phyloP scores from a whole-genome alignment of 345 rosid species.

The Rubroshorea leprosula region DNA sequence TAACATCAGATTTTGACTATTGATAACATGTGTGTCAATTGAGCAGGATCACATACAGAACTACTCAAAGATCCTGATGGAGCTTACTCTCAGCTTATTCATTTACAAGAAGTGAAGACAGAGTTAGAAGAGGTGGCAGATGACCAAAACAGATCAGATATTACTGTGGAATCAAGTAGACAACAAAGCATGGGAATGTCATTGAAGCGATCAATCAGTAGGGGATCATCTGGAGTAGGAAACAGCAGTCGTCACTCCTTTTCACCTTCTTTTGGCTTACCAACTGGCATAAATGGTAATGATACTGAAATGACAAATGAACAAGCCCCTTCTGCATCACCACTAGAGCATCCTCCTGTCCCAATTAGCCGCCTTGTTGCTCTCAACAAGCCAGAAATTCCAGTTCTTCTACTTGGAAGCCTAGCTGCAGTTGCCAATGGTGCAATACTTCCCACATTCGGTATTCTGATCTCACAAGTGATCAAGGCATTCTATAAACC shows the following conservation, averaged over 20 bases:
- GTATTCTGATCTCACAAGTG: conserved; percentile 44
- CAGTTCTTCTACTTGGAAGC: conserved; percentile 51
- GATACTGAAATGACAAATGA: conserved; percentile 24
- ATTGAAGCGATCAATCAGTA: conserved; percentile 39
- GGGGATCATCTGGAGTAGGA: conserved; percentile 50
- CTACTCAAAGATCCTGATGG: conserved; percentile 66
- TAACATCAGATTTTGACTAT: too few relatives aligned
- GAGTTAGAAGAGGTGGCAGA: conserved; percentile 34
- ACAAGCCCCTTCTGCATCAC: conserved; percentile 22
- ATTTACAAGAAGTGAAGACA: conserved; percentile 58
- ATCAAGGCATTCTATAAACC: conserved; percentile 54
- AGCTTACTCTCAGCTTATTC: conserved; percentile 79
- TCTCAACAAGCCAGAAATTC: conserved; percentile 82
- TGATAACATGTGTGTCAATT: not conserved
- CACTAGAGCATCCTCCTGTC: conserved; percentile 31
- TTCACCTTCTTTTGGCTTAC: conserved; percentile 48
- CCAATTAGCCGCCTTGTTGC: conserved; percentile 49
- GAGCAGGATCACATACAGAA: conserved; percentile 62
- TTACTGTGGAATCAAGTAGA: conserved; percentile 27
- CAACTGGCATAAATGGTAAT: conserved; percentile 35
- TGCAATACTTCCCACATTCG: conserved; percentile 50
- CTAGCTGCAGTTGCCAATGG: conserved; percentile 50
- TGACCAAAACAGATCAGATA: conserved; percentile 29
- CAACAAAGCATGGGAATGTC: conserved; percentile 39
- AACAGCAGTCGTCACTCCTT: conserved; percentile 55